Evolutionary conservation across 768 basidiomycete species (phyloP), one percentile per base, ranked within the genome.

Genomic region (Tulasnella sp.): DNA sequence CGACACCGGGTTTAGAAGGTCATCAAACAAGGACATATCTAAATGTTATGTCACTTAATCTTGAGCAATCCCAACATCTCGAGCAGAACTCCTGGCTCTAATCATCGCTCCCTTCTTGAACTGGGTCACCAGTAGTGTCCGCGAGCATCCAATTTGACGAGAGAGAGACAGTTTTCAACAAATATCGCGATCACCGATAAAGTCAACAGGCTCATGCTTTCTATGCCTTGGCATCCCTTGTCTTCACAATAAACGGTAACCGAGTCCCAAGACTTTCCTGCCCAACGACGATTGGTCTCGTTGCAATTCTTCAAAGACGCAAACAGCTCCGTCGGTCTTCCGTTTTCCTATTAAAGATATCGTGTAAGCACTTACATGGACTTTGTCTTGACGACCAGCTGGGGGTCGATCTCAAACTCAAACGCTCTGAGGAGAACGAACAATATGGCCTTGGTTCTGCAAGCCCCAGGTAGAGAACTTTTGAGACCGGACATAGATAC

Each of bases 361-460:
- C 8, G 19, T 2, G 26, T 22, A 52, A 42, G 41, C 5, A 68
- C 72, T 29, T 52, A 73, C 72, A 68, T 42, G 34, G 36, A 37
- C 66, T 73, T 69, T 9, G 29, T 37, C 35, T 29, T 44, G 32
- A 73, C 52, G 2, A 34, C 47, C 16, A 52, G 8, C 11, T 35
- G 26, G n/a, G 72, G 72, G 16, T 67, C 72, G 17, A 67, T 67
- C n/a, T 11, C 67, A 41, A 73, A 73, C 41, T 73, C 72, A 41
- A 73, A 73, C 8, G 40, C 36, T 14, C 72, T 66, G 66, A 73
- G 26, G n/a, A 73, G 42, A 14, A 29, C 65, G 41, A 73, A 73
- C 6, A 73, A 44, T 11, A 73, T 34, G 12, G 67, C 65, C 52
- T 73, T 73, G 3, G 62, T 52, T 44, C 72, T 73, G 34, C 19